Percentiles rank a stretch among this genome's conserved stretches.
phyloP scores from a whole-genome alignment of 108 stramenopile genomes.

The Aurantiochytrium sp. region DNA sequence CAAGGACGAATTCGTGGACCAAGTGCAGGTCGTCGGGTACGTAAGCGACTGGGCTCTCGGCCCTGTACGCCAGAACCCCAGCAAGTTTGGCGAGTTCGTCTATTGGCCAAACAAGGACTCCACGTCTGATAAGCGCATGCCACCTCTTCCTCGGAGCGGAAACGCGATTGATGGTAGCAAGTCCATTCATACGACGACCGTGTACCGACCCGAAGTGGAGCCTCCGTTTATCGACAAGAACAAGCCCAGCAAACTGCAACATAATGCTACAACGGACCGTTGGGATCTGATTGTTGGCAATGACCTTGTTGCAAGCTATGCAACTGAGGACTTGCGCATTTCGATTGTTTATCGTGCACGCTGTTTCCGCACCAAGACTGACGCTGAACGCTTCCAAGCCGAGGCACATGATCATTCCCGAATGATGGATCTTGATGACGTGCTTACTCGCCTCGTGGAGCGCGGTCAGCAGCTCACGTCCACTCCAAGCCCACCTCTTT shows the following conservation, averaged over 20 bases:
- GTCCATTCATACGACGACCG: constrained; percentile 21
- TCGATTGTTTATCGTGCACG: constrained; percentile 29
- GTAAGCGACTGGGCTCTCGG: constrained; percentile 3
- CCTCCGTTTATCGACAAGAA: constrained; percentile 22
- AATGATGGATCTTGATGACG: neutral
- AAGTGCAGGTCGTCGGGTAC: constrained; percentile 34
- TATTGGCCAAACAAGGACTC: neutral
- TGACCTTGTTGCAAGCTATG: neutral
- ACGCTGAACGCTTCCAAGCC: neutral
- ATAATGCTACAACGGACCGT: neutral
- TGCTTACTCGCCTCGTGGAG: neutral
- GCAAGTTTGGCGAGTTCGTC: constrained; percentile 22
- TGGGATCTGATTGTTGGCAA: constrained; percentile 20
- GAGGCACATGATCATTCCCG: neutral
- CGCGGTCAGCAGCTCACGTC: neutral
- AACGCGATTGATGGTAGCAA: constrained; percentile 19
- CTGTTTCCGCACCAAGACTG: neutral
- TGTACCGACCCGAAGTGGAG: constrained; percentile 1
- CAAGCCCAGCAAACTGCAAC: neutral
- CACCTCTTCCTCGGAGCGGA: neutral
- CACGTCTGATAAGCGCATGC: neutral
- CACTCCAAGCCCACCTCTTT: neutral
- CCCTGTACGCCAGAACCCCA: neutral
- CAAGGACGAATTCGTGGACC: constrained; percentile 20
- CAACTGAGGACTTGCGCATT: neutral